These are phyloP conservation scores for Rosellinia necatrix DNA, from an alignment of 2,329 filamentous ascomycete genomes.

Conservation along the genomic window DNA sequence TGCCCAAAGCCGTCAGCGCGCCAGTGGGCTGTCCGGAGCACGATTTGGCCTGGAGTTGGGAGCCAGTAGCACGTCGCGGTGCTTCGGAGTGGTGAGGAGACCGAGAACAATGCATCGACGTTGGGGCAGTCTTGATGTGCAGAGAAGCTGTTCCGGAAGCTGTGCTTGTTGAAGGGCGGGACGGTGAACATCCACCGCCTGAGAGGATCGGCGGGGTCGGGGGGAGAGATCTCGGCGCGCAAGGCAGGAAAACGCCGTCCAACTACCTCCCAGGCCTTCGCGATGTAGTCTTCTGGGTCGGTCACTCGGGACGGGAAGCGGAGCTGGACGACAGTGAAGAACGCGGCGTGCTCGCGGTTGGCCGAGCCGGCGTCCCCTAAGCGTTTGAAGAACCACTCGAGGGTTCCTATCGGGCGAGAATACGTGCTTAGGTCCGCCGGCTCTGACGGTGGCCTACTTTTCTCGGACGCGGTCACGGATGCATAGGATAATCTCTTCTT, in stretches of 20 bases:
- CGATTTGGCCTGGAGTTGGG: slow-evolving; percentile 16
- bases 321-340: slow-evolving; percentile 29
- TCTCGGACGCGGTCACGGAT: not conserved
- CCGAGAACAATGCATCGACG: slow-evolving; percentile 22
- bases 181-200: not conserved
- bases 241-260: slow-evolving; percentile 22
- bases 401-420: slow-evolving; percentile 24
- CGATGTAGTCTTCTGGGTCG: slow-evolving; percentile 18
- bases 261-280: slow-evolving; percentile 26
- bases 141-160: slow-evolving; percentile 19
- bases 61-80: slow-evolving; percentile 32
- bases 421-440: not conserved
- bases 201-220: not conserved
- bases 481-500: not conserved
- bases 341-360: slow-evolving; percentile 40
- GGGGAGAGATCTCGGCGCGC: slow-evolving; percentile 16
- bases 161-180: slow-evolving; percentile 5
- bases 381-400: slow-evolving; percentile 39
- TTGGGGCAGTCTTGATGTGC: slow-evolving; percentile 4
- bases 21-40: slow-evolving; percentile 30
- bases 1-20: slow-evolving; percentile 31
- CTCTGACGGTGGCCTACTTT: not conserved
- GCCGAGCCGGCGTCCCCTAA: slow-evolving; percentile 31
- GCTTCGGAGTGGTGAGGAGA: not conserved
- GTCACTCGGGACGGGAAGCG: slow-evolving; percentile 27